These are phyloP conservation scores for Basipetospora sp. DNA, from an alignment of 2,329 filamentous ascomycete genomes.

Conservation along the genomic window DNA sequence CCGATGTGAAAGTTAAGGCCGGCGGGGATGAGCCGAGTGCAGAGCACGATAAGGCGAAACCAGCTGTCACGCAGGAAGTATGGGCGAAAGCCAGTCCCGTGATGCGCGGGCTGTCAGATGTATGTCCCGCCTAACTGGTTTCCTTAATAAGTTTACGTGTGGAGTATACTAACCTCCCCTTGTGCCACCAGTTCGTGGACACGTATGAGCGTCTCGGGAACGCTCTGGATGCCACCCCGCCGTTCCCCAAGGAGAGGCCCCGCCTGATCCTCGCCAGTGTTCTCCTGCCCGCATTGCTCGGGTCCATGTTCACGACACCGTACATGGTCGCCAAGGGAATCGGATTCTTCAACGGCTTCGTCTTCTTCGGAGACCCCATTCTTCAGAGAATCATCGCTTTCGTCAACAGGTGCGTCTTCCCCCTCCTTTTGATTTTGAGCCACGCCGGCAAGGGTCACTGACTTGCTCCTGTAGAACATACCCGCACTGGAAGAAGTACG, in stretches of 20 bases:
- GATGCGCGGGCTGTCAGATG: conserved; percentile 43
- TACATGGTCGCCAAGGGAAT: conserved; percentile 50
- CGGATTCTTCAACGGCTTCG: conserved; percentile 55
- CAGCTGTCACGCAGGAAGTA: conserved; percentile 61
- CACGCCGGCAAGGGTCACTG: conserved; percentile 10
- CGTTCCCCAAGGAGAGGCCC: conserved; percentile 40
- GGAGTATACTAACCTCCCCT: no score
- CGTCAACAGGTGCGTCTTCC: conserved; percentile 33
- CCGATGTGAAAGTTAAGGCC: conserved; percentile 26
- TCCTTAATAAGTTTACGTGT: no score
- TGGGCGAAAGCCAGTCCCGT: conserved; percentile 61
- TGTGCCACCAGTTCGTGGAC: conserved; percentile 25
- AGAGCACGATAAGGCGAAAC: conserved; percentile 60
- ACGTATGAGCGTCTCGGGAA: conserved; percentile 38
- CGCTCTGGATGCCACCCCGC: conserved; percentile 47
- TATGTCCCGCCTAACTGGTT: no score
- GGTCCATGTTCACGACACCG: conserved; percentile 38
- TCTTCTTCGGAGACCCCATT: conserved; percentile 67
- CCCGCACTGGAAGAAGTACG: conserved; percentile 60
- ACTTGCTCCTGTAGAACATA: conserved; percentile 20
- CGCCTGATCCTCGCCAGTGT: conserved; percentile 39
- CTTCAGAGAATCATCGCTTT: conserved; percentile 44
- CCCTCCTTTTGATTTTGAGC: no score
- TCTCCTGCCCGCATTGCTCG: conserved; percentile 35
- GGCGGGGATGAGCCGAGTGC: conserved; percentile 31